phyloP scores from a whole-genome alignment of 2,329 filamentous ascomycete species.

The Herpotrichia juniperi region DNA sequence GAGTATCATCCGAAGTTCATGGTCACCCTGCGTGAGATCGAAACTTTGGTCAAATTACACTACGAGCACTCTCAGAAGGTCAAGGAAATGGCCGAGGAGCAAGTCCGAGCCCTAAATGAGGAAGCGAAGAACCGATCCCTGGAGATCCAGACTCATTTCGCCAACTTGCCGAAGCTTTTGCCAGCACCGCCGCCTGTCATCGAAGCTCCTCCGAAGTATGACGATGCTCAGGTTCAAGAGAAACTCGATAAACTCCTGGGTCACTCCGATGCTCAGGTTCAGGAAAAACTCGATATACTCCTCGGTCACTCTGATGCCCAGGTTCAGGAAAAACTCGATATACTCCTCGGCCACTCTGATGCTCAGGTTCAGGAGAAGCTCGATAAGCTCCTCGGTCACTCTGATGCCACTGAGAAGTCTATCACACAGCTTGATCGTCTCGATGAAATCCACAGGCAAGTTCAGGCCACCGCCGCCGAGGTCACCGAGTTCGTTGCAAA shows the following conservation, averaged over 20 bases:
- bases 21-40: conserved; percentile 83
- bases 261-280: no score
- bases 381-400: conserved; percentile 61
- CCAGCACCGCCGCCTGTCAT: conserved; percentile 46
- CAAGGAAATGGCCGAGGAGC: conserved; percentile 52
- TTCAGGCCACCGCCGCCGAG: conserved; percentile 82
- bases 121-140: conserved; percentile 51
- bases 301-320: conserved; percentile 63
- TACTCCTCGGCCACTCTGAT: conserved; percentile 64
- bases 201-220: conserved; percentile 45
- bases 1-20: conserved; percentile 91
- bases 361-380: conserved; percentile 61
- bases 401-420: conserved; percentile 69
- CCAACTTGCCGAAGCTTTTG: conserved; percentile 52
- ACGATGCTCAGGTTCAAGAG: conserved; percentile 65
- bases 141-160: conserved; percentile 49
- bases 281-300: conserved; percentile 60
- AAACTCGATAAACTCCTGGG: no score
- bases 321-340: conserved; percentile 62
- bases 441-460: conserved; percentile 86
- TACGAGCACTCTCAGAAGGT: conserved; percentile 81
- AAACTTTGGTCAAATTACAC: conserved; percentile 81
- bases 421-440: conserved; percentile 79
- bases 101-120: conserved; percentile 49
- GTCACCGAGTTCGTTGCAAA: conserved; percentile 80